Base-by-base conservation (phyloP, 768 basidiomycete genomes). In the Lentinus tigrinus region DNA sequence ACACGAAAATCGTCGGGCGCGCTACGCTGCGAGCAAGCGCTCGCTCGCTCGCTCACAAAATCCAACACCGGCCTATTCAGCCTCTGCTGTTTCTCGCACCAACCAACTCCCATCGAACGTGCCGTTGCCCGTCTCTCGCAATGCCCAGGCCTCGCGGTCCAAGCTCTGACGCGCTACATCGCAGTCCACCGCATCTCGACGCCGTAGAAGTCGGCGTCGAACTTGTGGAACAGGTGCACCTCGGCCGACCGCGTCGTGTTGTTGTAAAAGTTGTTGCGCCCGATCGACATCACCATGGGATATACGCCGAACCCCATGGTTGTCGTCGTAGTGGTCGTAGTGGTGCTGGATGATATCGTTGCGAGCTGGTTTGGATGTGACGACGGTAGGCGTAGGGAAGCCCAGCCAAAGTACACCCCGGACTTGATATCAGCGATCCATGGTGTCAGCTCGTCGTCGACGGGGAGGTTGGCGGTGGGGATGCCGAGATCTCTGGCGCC, bases 201-300 rank as follows among this genome's bases (percentile, higher is more conserved):
- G 64, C 70, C 70, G 61, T 71, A 71, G 64, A 71, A 69, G 61
- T 68, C 67, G 16, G 60, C 61, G 49, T 10, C 63, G 61, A 71
- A 69, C 34, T 65, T 49, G 64, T 69, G 65, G 52, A 71, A 67
- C 6, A 71, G 38, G 60, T 71, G 68, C 63, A 62, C 68, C 65
- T 69, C 70, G 19, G 65, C 67, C 60, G 67, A 68, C 58, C 61
- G 68, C 63, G 9, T 47, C 52, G 52, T 65, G 67, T 71, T 71
- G 43, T 66, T 54, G 65, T 59, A 71, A 42, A 67, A 62, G 31
- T 11, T 11, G 63, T 67, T 69, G 64, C 60, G 65, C 55, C 65
- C 63, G 64, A 71, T 71, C 55, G 68, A 70, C 68, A 70, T 69
- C 46, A 70, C 69, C 69, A 70, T 70, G 57, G 69, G 67, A 60